Base-by-base conservation (phyloP, 164 flowering plant genomes). In the Aristolochia californica region DNA sequence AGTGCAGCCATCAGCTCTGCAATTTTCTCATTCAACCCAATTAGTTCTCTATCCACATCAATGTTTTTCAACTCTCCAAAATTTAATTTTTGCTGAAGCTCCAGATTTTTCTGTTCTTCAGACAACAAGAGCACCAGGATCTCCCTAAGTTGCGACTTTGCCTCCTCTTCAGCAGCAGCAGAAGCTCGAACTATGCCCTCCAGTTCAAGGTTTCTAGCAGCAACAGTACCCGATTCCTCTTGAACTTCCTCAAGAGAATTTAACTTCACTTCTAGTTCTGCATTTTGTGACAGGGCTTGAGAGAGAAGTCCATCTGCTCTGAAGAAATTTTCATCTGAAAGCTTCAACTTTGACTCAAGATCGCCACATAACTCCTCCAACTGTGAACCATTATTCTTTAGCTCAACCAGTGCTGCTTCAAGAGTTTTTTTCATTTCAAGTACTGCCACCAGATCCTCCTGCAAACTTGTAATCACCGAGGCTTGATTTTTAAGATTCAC, bases 261-360 rank as follows among this genome's bases (percentile, higher is more conserved):
- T 68, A 87, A 24, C 72, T 77, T 84, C 74, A 81, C 66, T 61
- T 87, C 91, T 59, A 87, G 79, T 64, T 89, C 97, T 25, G 63
- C 66, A 56, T 75, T 84, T 58, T 77, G 74, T 21, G 78, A 68
- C 77, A 83, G 52, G 22, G 91, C 85, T 70, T 86, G 74, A 18
- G 85, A 69, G 22, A 86, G 65, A 58, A 78, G 87, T 58, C 84
- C 67, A 67, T 86, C 86, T 7, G 79, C 45, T 71, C 81, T 80
- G 34, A 24, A 26, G 69, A 80, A 84, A 49, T 74, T 86, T 50
- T 81, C 87, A 26, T 80, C 83, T 2, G 89, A 81, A 27, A 61
- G 53, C 75, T 75, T 75, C 76, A 89, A 51, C 68, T 82, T 85
- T n/a, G 69, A 72, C 70, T 85, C 88, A 48, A 87, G 84, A 57